Conservation (phyloP, 768 basidiomycete species). For the Mycena pura region DNA sequence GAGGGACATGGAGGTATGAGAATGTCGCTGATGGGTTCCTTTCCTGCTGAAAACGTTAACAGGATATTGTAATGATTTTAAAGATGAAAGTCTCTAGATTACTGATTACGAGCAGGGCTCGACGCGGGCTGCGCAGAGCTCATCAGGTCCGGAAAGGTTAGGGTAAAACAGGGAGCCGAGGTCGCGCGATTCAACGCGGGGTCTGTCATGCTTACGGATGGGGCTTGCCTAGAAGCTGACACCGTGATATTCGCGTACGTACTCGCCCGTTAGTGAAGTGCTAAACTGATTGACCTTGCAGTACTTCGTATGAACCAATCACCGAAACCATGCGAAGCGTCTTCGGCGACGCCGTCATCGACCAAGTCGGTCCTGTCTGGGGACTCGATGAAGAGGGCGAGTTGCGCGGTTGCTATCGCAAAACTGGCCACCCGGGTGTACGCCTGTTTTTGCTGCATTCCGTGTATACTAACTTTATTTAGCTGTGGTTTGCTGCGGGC, state of each 20-base stretch:
- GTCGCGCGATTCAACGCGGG: conserved; percentile 43
- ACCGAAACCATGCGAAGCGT: conserved; percentile 36
- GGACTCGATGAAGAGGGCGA: conserved; percentile 53
- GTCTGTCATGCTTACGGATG: conserved; percentile 46
- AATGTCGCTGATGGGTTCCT: not conserved
- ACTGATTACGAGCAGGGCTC: conserved; percentile 32
- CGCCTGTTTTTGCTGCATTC: conserved; percentile 14
- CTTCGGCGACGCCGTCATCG: conserved; percentile 45
- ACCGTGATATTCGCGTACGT: conserved; percentile 52
- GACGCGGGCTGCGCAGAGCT: conserved; percentile 59
- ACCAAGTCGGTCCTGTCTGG: conserved; percentile 39
- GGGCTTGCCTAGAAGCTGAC: conserved; percentile 47
- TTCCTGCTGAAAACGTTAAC: not conserved
- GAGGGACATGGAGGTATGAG: conserved; percentile 11
- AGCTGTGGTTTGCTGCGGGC: conserved; percentile 51
- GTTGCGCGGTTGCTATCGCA: conserved; percentile 42
- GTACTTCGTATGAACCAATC: conserved; percentile 42
- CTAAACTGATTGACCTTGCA: conserved; percentile 3
- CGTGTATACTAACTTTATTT: not conserved
- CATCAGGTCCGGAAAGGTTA: conserved; percentile 59
- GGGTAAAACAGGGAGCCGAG: conserved; percentile 60
- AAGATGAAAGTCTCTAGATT: not conserved
- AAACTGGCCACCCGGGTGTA: conserved; percentile 51
- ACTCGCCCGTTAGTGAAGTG: too few species aligned
- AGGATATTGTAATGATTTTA: conserved; percentile 13